Evolutionary conservation across 1,284 basidiomycete genomes (phyloP), one percentile per base, ranked within the genome.

Genomic region (Xerocomus amazonicus): DNA sequence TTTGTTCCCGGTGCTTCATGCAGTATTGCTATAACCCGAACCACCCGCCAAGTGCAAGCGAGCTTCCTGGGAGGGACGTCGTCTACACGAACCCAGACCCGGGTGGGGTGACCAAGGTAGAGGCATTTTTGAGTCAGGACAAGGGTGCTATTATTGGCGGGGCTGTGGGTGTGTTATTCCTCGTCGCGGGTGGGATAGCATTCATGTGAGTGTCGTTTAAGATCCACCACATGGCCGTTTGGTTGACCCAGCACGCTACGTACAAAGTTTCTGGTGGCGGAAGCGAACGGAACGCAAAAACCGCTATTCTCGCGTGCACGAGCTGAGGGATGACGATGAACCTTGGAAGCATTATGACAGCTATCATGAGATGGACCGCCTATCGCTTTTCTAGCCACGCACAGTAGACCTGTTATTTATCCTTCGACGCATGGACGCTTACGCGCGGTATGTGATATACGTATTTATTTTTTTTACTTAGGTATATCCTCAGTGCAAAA

Each of bases 21-120:
- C 70, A 59, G 48, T 71, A 70, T 34, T 71, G 70, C 39, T 71
- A 68, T 34, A 55, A 70, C 42, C 63, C 63, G 6, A 50, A 14
- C 19, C 7, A 61, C 23, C 67, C 66, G 3, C 62, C 67, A 17
- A 66, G 54, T 16, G 48, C 35, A 12, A 44, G 9, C n/a, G 54
- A 43, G 19, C 39, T 69, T 12, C 62, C 64, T 1, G 23, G 31
- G 3, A 50, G 68, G 39, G 5, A 51, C 1, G 45, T 45, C 4
- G 10, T n/a, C 1, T 66, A 66, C 35, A 41, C 27, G 27, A 4
- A 69, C 43, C 68, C 65, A 4, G 66, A 67, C 42, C 48, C 38
- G 1, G 16, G 53, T 2, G 67, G 61, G 10, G 13, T 52, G 40
- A 1, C 5, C 38, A 55, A 68, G 43, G 52, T 70, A 1, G 46